These are phyloP conservation scores for Suhomyces sp. DNA, from an alignment of 805 yeast species.

Conservation along the genomic window DNA sequence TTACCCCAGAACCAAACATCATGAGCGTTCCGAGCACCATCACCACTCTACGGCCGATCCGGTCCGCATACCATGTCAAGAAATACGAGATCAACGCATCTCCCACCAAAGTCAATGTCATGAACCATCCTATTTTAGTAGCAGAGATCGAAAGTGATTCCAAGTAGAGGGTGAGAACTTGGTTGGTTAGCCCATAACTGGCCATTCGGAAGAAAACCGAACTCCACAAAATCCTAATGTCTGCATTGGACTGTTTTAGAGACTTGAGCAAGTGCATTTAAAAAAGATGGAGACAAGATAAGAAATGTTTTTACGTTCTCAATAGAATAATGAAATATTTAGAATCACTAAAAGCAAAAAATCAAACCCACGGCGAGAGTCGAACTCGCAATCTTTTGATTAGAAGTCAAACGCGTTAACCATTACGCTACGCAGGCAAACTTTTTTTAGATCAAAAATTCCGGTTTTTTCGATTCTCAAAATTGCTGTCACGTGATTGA, in stretches of 20 bases:
- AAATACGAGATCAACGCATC: conserved; percentile 70
- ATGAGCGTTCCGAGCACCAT: conserved; percentile 61
- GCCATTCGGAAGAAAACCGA: conserved; percentile 70
- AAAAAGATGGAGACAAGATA: background rate
- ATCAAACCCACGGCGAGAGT: conserved; percentile 48
- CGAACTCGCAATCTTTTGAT: conserved; percentile 67
- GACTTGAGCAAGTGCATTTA: conserved; percentile 36
- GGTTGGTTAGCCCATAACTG: conserved; percentile 78
- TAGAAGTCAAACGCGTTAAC: conserved; percentile 69
- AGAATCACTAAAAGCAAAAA: background rate
- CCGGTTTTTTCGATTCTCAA: no score
- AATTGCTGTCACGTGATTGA: no score
- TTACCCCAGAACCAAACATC: conserved; percentile 68
- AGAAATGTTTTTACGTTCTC: background rate
- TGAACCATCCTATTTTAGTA: conserved; percentile 66
- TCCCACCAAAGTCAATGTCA: conserved; percentile 78
- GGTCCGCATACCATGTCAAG: conserved; percentile 76
- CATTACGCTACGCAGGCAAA: conserved; percentile 67
- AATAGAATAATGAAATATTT: conserved; percentile 5
- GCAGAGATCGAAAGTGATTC: conserved; percentile 55
- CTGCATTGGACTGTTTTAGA: conserved; percentile 42
- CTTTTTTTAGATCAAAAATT: no score
- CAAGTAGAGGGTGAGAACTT: conserved; percentile 69
- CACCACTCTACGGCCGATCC: conserved; percentile 64
- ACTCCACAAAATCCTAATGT: conserved; percentile 62